Conservation (phyloP, 768 basidiomycete species). For the Leucogyrophana mollusca region DNA sequence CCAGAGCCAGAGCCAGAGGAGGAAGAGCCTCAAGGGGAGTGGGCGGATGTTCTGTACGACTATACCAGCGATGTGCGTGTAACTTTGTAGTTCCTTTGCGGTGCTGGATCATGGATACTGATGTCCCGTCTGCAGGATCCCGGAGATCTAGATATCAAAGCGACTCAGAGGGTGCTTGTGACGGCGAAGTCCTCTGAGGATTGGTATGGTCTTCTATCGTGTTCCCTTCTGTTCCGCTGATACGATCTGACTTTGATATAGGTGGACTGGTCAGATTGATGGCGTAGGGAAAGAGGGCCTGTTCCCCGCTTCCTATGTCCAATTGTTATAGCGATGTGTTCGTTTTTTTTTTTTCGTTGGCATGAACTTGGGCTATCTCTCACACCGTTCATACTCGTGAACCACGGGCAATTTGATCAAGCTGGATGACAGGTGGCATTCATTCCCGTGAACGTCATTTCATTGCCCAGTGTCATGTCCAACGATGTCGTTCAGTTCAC, state of each 20-base stretch:
- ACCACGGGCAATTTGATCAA: too few relatives aligned
- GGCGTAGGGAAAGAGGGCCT: constrained; percentile 58
- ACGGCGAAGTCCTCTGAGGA: constrained; percentile 70
- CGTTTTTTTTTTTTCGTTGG: too few relatives aligned
- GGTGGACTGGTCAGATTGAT: constrained; percentile 68
- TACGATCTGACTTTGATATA: constrained; percentile 24
- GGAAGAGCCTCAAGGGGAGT: constrained; percentile 53
- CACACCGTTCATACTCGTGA: too few relatives aligned
- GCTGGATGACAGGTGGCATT: too few relatives aligned
- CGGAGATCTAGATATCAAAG: constrained; percentile 61
- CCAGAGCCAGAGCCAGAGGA: constrained; percentile 34
- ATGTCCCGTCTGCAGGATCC: constrained; percentile 48
- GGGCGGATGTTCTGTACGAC: constrained; percentile 79
- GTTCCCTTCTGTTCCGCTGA: constrained; percentile 1
- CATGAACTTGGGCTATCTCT: too few relatives aligned
- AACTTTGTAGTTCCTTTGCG: too few relatives aligned
- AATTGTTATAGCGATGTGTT: constrained; percentile 46
- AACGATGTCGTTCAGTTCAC: too few relatives aligned
- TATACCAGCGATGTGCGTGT: constrained; percentile 58
- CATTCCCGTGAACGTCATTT: too few relatives aligned
- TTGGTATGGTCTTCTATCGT: constrained; percentile 48
- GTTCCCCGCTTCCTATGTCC: constrained; percentile 71
- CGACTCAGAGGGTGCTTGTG: constrained; percentile 58
- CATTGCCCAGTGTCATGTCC: too few relatives aligned
- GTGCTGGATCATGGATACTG: not conserved